Conservation (phyloP, 2,329 filamentous ascomycete species). For the Endoconidiophora polonica region DNA sequence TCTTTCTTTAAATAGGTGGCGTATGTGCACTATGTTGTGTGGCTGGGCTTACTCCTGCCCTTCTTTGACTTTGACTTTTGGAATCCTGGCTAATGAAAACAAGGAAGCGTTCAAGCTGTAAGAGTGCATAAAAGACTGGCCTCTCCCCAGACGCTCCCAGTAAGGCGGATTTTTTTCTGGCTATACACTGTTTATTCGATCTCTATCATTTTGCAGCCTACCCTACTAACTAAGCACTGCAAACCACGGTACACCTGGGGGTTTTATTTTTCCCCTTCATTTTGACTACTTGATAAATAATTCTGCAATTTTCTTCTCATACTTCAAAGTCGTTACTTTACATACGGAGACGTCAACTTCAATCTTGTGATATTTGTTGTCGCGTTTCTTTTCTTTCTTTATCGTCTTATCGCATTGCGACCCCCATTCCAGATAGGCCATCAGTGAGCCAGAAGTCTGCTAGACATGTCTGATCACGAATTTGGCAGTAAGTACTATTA, state of each 20-base stretch:
- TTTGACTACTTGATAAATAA: background rate
- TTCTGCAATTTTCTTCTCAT: background rate
- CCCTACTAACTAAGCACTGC: too few species aligned
- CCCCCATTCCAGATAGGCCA: constrained; percentile 12
- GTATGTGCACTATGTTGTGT: too few species aligned
- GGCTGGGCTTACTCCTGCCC: too few species aligned
- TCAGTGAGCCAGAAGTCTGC: background rate
- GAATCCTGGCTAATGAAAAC: too few species aligned
- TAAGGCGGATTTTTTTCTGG: background rate
- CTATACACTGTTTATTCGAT: too few species aligned
- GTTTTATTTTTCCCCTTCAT: background rate
- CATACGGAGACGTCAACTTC: too few species aligned
- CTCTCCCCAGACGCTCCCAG: background rate
- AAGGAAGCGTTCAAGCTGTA: too few species aligned
- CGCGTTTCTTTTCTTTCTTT: too few species aligned
- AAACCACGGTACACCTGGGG: background rate
- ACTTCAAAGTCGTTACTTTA: background rate
- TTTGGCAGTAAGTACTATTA: constrained; percentile 36
- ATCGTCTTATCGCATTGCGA: background rate
- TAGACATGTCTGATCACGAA: constrained; percentile 46
- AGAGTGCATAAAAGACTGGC: constrained; percentile 5
- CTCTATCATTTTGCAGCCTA: too few species aligned
- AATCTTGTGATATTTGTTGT: too few species aligned
- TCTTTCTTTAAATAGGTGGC: too few species aligned
- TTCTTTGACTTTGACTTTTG: too few species aligned